phyloP scores from a whole-genome alignment of 1,139 yeast species.

The Nakaseomyces sp. region DNA sequence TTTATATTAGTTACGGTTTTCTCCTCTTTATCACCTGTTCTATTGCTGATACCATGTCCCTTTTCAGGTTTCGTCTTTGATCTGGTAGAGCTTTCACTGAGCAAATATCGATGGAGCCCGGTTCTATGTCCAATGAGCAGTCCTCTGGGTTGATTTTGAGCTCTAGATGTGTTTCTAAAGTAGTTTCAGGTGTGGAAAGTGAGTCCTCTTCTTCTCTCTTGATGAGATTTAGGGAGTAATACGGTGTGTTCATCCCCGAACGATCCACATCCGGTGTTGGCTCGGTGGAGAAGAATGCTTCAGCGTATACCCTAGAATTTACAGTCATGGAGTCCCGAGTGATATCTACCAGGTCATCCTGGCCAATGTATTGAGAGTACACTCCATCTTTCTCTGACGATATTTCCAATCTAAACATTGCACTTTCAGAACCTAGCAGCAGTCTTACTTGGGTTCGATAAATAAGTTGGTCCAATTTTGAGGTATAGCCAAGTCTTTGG shows the following conservation, averaged over 20 bases:
- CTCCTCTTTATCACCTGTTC: neutral
- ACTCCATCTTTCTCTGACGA: constrained; percentile 46
- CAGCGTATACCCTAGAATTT: constrained; percentile 84
- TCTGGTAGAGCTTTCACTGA: constrained; percentile 26
- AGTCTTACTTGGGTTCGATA: constrained; percentile 84
- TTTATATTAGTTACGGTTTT: no score
- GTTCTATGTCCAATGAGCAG: constrained; percentile 72
- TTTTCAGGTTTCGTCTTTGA: neutral
- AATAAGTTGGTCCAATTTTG: constrained; percentile 79
- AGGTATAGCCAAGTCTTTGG: constrained; percentile 45
- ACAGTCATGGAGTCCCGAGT: constrained; percentile 71
- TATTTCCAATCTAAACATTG: constrained; percentile 80
- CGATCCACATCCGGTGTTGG: constrained; percentile 63
- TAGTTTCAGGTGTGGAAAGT: constrained; percentile 40
- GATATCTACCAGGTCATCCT: constrained; percentile 78
- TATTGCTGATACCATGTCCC: neutral
- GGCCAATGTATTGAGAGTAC: constrained; percentile 75
- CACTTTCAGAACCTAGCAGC: constrained; percentile 74
- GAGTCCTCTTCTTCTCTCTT: constrained; percentile 63
- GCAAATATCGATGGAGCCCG: constrained; percentile 75
- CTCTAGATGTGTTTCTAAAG: constrained; percentile 35
- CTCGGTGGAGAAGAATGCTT: constrained; percentile 86
- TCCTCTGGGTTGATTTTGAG: constrained; percentile 75
- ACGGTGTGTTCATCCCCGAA: constrained; percentile 53
- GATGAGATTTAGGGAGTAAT: constrained; percentile 66